These are phyloP conservation scores for Quercus ilex DNA, from an alignment of 306 rosid species.

Conservation along the genomic window DNA sequence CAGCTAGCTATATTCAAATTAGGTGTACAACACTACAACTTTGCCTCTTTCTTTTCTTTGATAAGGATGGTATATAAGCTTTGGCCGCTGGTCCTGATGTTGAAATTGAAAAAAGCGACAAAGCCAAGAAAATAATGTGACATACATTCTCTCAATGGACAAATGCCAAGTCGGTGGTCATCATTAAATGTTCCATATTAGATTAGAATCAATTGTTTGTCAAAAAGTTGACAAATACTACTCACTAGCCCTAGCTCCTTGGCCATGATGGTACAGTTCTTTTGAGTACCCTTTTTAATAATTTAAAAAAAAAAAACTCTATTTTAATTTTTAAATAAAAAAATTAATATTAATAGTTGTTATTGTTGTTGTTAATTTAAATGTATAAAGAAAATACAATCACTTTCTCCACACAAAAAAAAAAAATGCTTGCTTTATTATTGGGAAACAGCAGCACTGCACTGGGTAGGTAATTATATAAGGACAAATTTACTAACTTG, in stretches of 20 bases:
- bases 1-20: not conserved
- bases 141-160: slow-evolving; percentile 25
- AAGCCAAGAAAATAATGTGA: slow-evolving; percentile 8
- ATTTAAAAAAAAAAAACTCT: no score
- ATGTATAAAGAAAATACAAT: no score
- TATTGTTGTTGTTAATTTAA: no score
- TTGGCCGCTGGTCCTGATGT: slow-evolving; percentile 7
- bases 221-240: slow-evolving; percentile 33
- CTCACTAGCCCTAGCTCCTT: not conserved
- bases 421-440: no score
- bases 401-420: no score
- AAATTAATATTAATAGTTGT: no score
- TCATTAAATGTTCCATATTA: slow-evolving; percentile 15
- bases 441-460: no score
- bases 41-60: slow-evolving; percentile 9
- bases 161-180: slow-evolving; percentile 44
- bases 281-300: not conserved
- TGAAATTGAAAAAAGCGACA: slow-evolving; percentile 23
- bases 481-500: no score
- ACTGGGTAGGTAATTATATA: no score
- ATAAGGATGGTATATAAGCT: not conserved
- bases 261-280: not conserved
- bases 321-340: no score
- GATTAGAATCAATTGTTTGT: slow-evolving; percentile 18
- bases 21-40: slow-evolving; percentile 19